These are phyloP conservation scores for Magnusiomyces magnusii DNA, from an alignment of 1,139 yeast species.

Conservation along the genomic window DNA sequence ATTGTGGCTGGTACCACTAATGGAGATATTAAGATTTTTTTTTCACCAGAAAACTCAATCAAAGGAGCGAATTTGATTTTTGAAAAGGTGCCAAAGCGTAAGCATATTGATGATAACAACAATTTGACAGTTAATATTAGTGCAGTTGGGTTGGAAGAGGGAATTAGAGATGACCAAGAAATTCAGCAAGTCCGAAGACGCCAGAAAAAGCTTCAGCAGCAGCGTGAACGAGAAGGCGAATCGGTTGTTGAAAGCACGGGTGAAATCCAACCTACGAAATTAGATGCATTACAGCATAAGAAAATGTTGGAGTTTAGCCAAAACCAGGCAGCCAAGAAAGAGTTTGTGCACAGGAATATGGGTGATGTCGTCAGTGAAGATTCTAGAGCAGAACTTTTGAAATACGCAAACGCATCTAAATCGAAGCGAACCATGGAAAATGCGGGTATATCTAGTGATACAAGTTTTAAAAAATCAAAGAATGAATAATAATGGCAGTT, in stretches of 20 bases:
- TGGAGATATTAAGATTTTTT: slow-evolving; percentile 32
- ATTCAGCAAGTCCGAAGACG: slow-evolving; percentile 9
- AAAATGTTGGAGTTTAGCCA: neutral
- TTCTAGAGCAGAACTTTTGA: slow-evolving; percentile 35
- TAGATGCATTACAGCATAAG: slow-evolving; percentile 2
- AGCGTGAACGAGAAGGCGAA: slow-evolving; percentile 11
- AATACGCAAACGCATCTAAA: slow-evolving; percentile 31
- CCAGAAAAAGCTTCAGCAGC: slow-evolving; percentile 5
- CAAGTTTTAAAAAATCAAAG: neutral
- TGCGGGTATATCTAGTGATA: neutral
- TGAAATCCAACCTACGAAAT: neutral
- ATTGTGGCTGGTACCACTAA: slow-evolving; percentile 33
- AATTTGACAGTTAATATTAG: slow-evolving; percentile 29
- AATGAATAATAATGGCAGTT: too few species aligned
- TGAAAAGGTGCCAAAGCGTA: slow-evolving; percentile 32
- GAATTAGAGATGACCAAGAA: slow-evolving; percentile 15
- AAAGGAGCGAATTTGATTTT: slow-evolving; percentile 34
- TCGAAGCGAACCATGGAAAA: slow-evolving; percentile 12
- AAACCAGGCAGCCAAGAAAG: slow-evolving; percentile 5
- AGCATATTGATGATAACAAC: slow-evolving; percentile 34
- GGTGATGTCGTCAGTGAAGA: slow-evolving; percentile 29
- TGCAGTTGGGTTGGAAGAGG: slow-evolving; percentile 23
- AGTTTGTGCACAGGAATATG: slow-evolving; percentile 22
- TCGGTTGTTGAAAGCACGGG: neutral
- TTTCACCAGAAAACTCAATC: slow-evolving; percentile 31